Evolutionary conservation across 495 filamentous ascomycete genomes (phyloP), one percentile per base, ranked within the genome.

Genomic region (Penicillium crystallinum): DNA sequence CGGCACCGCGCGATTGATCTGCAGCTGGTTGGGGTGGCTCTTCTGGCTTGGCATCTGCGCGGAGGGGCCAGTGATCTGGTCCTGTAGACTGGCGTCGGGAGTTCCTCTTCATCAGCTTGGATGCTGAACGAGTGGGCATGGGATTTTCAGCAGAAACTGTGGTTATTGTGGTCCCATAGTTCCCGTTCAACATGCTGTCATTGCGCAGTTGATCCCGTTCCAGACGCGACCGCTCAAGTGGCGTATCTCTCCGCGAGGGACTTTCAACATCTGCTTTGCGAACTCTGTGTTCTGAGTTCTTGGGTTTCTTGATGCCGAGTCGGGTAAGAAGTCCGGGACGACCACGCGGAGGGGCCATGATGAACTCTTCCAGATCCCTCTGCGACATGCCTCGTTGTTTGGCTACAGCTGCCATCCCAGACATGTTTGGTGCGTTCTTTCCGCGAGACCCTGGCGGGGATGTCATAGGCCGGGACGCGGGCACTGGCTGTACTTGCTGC

Each of bases 301-400:
- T 75, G 15, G 63, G 23, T 44, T 69, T 75, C 36, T 62, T 68
- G 11, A 73, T 53, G 46, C 68, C 73, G 8, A 81, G 59, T 0
- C 73, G 69, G 15, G 68, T 59, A 27, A 80, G 65, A 21, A 79
- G 53, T 45, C 58, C 68, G 35, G 64, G 60, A 53, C 70, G 71
- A 46, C 56, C 66, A 47, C 63, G 61, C 35, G 54, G 67, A 18
- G 63, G 68, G 48, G 64, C 66, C 41, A 62, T 63, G 17, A 77
- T 49, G 39, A 74, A 69, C 22, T 70, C 62, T 27, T 74, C 70
- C 22, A 75, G 47, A 31, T 76, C 68, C 18, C 63, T 56, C 27
- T 68, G 65, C n/a, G 65, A 65, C 72, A 75, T 70, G 0, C 72
- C 72, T 14, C 72, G 68, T 46, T 63, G 70, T 53, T 57, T 69